A percentile compares a stretch with the other conserved stretches of the same genome.
These are phyloP conservation scores for Botrytis galanthina DNA, from an alignment of 2,329 filamentous ascomycete genomes.

Conservation along the genomic window DNA sequence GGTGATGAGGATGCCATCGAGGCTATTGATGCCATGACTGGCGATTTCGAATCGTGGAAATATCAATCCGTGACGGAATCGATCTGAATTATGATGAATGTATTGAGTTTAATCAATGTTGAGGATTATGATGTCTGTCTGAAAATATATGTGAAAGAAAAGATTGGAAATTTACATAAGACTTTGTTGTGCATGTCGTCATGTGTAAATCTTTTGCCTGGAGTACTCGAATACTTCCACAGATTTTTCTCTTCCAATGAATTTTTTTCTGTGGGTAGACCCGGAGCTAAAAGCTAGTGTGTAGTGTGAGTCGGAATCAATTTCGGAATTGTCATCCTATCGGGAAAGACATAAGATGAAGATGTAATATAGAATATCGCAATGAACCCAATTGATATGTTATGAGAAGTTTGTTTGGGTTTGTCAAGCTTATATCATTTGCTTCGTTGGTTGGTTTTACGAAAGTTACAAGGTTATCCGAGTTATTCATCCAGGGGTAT, in stretches of 20 bases:
- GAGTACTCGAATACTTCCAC: background rate
- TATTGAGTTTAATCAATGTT: background rate
- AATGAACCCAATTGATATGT: background rate
- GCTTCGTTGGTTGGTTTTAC: background rate
- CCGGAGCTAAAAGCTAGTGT: conserved; percentile 1
- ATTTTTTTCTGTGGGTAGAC: background rate
- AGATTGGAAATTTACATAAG: background rate
- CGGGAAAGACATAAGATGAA: background rate
- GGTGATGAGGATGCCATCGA: background rate
- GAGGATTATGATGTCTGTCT: background rate
- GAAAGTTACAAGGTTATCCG: background rate
- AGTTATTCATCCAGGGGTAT: background rate
- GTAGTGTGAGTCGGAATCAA: background rate
- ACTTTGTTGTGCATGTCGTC: background rate
- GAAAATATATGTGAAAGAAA: background rate
- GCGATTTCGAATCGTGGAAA: background rate
- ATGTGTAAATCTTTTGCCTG: background rate
- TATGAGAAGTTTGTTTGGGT: background rate
- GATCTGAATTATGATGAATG: background rate
- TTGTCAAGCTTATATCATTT: background rate
- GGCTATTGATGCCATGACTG: background rate
- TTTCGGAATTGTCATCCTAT: background rate
- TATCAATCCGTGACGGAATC: background rate
- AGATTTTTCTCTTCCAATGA: background rate
- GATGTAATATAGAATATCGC: background rate